Conservation (phyloP, 305 asterid species). For the Solanum hybrid region DNA sequence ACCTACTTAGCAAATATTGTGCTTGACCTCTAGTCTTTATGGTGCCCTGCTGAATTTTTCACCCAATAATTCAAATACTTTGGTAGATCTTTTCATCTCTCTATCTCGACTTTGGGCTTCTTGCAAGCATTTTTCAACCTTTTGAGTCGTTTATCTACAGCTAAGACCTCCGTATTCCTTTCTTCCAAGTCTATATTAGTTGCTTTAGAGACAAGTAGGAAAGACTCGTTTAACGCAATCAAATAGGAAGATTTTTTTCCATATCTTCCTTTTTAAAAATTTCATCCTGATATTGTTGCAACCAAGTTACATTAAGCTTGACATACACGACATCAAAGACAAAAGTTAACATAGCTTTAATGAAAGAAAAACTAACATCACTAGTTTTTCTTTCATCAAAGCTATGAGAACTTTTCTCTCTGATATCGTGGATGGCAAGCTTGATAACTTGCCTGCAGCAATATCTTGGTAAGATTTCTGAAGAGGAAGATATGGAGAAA, state of each 20-base stretch:
- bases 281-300: background rate
- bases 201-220: background rate
- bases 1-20: slow-evolving; percentile 25
- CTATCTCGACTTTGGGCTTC: background rate
- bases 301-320: background rate
- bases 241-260: background rate
- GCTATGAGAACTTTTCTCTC: slow-evolving; percentile 19
- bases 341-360: background rate
- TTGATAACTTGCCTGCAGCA: slow-evolving; percentile 24
- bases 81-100: slow-evolving; percentile 16
- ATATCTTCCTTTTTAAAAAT: background rate
- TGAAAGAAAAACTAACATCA: background rate
- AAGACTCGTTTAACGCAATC: background rate
- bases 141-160: background rate
- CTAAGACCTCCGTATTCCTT: background rate
- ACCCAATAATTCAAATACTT: slow-evolving; percentile 18
- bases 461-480: slow-evolving; percentile 8
- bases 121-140: slow-evolving; percentile 9
- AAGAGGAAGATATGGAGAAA: background rate
- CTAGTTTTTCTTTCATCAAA: slow-evolving; percentile 21
- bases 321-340: background rate
- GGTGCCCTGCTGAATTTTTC: slow-evolving; percentile 15
- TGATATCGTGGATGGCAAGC: slow-evolving; percentile 19
- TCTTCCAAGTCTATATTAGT: background rate
- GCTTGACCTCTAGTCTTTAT: slow-evolving; percentile 20